Evolutionary conservation across 73 alveolate genomes (phyloP).

Genomic region (Symbiodinium pilosum): DNA sequence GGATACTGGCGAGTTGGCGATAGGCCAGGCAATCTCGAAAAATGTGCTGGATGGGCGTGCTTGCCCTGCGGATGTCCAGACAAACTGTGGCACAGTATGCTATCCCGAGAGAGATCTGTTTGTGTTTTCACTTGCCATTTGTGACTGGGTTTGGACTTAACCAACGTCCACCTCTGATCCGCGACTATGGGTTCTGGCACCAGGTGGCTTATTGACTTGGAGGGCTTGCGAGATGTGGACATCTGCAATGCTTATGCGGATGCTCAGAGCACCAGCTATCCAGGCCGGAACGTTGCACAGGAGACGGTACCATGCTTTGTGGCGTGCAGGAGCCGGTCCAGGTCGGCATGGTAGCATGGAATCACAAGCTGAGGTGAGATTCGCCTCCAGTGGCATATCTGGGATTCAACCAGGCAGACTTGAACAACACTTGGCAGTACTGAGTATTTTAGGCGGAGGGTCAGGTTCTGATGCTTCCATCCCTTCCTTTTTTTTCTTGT

Average conservation of each 20-base stretch:
- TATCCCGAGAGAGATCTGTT: too few relatives aligned
- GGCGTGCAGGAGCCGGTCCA: too few relatives aligned
- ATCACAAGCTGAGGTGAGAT: constrained; percentile 18
- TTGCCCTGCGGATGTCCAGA: too few relatives aligned
- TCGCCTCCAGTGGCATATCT: constrained; percentile 91
- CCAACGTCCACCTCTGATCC: background rate
- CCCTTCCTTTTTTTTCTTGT: too few relatives aligned
- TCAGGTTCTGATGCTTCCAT: too few relatives aligned
- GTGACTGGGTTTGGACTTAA: background rate
- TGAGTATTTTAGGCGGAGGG: too few relatives aligned
- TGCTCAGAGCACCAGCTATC: constrained; percentile 87
- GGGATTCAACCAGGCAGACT: constrained; percentile 82
- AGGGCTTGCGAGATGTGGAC: constrained; percentile 87
- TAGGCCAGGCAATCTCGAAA: constrained; percentile 47
- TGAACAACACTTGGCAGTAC: too few relatives aligned
- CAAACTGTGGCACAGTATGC: too few relatives aligned
- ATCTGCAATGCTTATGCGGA: constrained; percentile 94
- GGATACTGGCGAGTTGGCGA: constrained; percentile 93
- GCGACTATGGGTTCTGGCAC: background rate
- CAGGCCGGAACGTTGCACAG: too few relatives aligned
- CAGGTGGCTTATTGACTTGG: constrained; percentile 93
- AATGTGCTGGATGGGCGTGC: too few relatives aligned
- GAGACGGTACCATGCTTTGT: too few relatives aligned
- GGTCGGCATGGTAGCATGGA: background rate
- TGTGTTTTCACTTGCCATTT: too few relatives aligned